Evolutionary conservation across 2,329 filamentous ascomycete species (phyloP), one percentile per base, ranked within the genome.

Genomic region (Trichoderma semiorbis): DNA sequence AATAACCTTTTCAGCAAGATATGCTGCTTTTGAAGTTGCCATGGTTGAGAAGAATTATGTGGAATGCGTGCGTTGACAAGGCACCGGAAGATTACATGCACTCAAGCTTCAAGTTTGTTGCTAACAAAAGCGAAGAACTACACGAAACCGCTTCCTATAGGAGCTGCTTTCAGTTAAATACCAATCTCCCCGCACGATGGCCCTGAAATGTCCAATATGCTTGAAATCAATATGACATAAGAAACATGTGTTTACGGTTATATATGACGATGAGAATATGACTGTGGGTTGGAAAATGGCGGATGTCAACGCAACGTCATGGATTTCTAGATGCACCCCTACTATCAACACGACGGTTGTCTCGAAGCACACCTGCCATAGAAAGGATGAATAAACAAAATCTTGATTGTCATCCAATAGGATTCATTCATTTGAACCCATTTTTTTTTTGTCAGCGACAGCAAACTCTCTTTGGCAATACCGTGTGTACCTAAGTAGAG

Each of bases 1-100:
- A 62, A 95, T 78, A 64, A 81, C 82, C 83, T 91, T 88, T 78
- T 96, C 93, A 69, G 81, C 87, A 71, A 87, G 79, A 72, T 88
- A 88, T 62, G 93, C 93, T 81, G 89, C 91, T 85, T 92, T 90
- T 68, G 89, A 74, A 34, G 66, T 21, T 36, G 66, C 66, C 71
- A 70, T 72, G 21, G 34, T 43, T 58, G 26, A 7, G 36, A 26
- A n/a, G 1, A 26, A 6, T 66, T 24, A 34, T 16, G 28, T n/a
- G 32, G 4, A 16, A 3, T 43, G 16, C 18, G 16, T 43, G 39
- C 18, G 18, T 43, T 39, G 39, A 3, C n/a, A 43, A n/a, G 8
- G 5, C 2, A n/a, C 18, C 18, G 7, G 6, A 43, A 18, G 2
- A 39, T 26, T 50, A 32, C n/a, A 53, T 24, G 62, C 28, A 16